Evolutionary conservation across 352 stramenopile species (phyloP).

Genomic region (Paralagenidium karlingii): DNA sequence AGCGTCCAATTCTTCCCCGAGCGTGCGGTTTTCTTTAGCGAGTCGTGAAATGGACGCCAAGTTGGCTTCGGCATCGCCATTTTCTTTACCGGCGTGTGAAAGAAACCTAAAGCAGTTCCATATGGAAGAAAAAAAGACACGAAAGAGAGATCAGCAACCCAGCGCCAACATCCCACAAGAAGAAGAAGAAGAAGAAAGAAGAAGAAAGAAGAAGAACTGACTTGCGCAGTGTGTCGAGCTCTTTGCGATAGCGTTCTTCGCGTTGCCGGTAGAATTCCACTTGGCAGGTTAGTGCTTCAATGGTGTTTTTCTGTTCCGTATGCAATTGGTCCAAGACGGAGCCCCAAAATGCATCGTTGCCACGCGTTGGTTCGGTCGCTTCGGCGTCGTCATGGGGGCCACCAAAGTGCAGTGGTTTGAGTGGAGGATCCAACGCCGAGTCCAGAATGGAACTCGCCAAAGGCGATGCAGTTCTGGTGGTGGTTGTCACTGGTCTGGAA

Average conservation of each 20-base stretch:
- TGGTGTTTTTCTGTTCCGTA: conserved; percentile 70
- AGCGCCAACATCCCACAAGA: too few species aligned
- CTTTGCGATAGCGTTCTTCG: conserved; percentile 51
- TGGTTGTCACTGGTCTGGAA: too few species aligned
- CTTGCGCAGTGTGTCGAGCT: conserved; percentile 35
- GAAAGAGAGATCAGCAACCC: not conserved
- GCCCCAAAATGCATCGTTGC: not conserved
- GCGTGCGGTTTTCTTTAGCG: conserved; percentile 33
- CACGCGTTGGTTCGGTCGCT: too few species aligned
- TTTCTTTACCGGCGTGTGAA: conserved; percentile 7
- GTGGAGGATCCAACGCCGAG: too few species aligned
- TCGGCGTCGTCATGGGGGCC: too few species aligned
- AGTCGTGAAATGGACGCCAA: conserved; percentile 20
- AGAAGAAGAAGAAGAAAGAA: conserved; percentile 7
- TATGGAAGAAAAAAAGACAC: conserved; percentile 8
- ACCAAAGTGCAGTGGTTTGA: too few species aligned
- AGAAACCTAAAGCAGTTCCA: too few species aligned
- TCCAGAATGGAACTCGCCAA: too few species aligned
- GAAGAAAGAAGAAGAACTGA: not conserved
- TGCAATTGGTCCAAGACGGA: conserved; percentile 56
- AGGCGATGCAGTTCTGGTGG: too few species aligned
- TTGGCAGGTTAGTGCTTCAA: conserved; percentile 60
- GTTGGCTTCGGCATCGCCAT: conserved; percentile 3
- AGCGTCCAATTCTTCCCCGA: conserved; percentile 47
- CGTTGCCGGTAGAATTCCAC: conserved; percentile 70